phyloP scores from a whole-genome alignment of 805 yeast genomes.

The Saccharomycopsis sp. region DNA sequence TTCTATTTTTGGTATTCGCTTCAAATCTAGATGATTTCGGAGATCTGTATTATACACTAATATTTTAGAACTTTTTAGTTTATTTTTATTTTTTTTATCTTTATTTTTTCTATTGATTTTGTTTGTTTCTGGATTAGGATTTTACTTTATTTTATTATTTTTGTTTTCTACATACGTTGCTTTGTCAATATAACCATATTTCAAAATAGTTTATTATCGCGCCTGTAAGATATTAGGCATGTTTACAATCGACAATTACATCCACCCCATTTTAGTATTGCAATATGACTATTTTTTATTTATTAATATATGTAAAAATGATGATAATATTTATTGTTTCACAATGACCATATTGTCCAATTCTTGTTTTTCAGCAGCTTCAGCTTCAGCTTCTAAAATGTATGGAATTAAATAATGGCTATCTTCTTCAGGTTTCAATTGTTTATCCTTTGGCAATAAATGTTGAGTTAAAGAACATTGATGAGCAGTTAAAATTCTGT shows the following conservation, averaged over 20 bases:
- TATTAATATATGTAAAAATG: no score
- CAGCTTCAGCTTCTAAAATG: slow-evolving; percentile 91
- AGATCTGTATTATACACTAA: background rate
- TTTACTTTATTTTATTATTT: no score
- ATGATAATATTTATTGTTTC: slow-evolving; percentile 15
- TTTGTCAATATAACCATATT: background rate
- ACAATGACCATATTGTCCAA: slow-evolving; percentile 63
- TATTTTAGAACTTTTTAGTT: no score
- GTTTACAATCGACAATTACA: no score
- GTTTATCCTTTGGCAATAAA: slow-evolving; percentile 74
- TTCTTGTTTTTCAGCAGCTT: slow-evolving; percentile 77
- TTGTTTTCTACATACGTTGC: background rate
- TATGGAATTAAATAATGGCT: slow-evolving; percentile 78
- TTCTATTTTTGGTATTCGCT: background rate
- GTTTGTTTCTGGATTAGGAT: background rate
- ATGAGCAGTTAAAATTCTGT: slow-evolving; percentile 86
- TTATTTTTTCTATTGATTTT: no score
- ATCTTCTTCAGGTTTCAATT: slow-evolving; percentile 74
- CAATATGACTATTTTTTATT: no score
- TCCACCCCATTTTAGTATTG: no score
- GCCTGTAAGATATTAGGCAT: no score
- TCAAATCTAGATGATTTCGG: background rate
- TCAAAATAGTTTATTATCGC: background rate
- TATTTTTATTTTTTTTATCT: no score
- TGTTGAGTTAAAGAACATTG: slow-evolving; percentile 82